Base-by-base conservation (phyloP, 257 asterid species). In the Solanum chilense region DNA sequence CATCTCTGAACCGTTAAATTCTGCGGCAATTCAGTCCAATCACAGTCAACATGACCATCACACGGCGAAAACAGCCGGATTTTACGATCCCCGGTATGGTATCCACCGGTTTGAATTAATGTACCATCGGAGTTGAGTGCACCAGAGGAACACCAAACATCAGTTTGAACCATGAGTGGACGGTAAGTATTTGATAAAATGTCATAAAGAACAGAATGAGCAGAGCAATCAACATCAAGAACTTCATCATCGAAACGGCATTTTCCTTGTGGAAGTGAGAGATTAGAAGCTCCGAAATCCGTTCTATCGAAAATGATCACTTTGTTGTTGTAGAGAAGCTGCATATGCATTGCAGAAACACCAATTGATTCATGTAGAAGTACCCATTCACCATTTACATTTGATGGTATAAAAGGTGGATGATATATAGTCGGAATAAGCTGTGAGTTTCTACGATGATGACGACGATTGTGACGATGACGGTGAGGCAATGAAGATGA, bases 321-420 rank as follows among this genome's bases (percentile, higher is more conserved):
- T 37, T 89, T 92, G 89, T 94, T 93, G 74, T 92, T 92, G 88
- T 90, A 85, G 82, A 93, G 96, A 87, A 94, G 95, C 87, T 93
- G 98, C 94, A 93, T 91, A 92, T 93, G 98, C 96, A 94, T 92
- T 88, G 94, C 94, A 0, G 94, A 90, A 2, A 93, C 87, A 76
- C 98, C 96, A 58, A 91, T 69, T 88, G 87, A 91, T 77, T 91
- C 15, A 5, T 87, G 89, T 78, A 94, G 93, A 2, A 87, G 9
- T 3, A 91, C 87, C 95, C 95, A 94, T 60, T 66, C 74, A 77
- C 94, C 89, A 77, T 82, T 87, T 62, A 89, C 87, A 37, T 82
- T 77, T 49, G 85, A 18, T 80, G 85, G 20, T 41, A 18, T 29
- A 10, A 80, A 80, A 16, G 85, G 35, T 18, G 69, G 69, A 49